Evolutionary conservation across 139 green algal genomes (phyloP).

Genomic region (Ulvella scutata): DNA sequence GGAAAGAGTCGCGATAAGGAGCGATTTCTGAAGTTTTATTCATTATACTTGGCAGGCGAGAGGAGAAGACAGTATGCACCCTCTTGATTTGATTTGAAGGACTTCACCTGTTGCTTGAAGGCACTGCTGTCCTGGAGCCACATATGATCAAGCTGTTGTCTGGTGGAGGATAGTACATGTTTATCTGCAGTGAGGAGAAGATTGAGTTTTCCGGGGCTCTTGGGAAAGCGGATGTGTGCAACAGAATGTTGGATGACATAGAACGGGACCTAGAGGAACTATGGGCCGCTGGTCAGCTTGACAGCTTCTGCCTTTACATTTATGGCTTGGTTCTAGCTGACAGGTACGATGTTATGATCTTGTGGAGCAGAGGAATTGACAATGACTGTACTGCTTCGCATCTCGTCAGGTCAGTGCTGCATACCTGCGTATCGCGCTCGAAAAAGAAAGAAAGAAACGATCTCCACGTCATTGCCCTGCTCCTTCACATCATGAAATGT

Average conservation of each 20-base stretch:
- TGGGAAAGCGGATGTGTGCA: conserved; percentile 22
- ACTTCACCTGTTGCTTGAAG: no score
- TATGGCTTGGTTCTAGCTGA: conserved; percentile 9
- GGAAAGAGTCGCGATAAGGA: conserved; percentile 12
- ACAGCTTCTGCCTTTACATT: conserved; percentile 34
- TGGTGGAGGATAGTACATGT: no score
- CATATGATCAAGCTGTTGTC: no score
- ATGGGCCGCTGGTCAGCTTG: conserved; percentile 10
- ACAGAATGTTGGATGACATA: conserved; percentile 40
- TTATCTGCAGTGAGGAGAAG: conserved; percentile 38
- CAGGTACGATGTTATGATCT: not conserved
- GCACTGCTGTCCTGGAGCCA: no score
- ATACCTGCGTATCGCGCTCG: no score
- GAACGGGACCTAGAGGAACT: conserved; percentile 18
- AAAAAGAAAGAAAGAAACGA: no score
- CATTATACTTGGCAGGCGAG: conserved; percentile 70
- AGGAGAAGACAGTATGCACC: conserved; percentile 53
- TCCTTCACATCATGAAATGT: conserved; percentile 2
- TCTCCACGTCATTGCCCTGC: no score
- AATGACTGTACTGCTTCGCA: no score
- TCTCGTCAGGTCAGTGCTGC: no score
- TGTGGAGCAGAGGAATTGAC: no score
- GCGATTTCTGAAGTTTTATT: conserved; percentile 68
- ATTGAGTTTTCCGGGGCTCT: conserved; percentile 34
- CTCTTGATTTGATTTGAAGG: no score